Evolutionary conservation across 2,329 filamentous ascomycete genomes (phyloP).

Genomic region (Calonectria multiphialidica): DNA sequence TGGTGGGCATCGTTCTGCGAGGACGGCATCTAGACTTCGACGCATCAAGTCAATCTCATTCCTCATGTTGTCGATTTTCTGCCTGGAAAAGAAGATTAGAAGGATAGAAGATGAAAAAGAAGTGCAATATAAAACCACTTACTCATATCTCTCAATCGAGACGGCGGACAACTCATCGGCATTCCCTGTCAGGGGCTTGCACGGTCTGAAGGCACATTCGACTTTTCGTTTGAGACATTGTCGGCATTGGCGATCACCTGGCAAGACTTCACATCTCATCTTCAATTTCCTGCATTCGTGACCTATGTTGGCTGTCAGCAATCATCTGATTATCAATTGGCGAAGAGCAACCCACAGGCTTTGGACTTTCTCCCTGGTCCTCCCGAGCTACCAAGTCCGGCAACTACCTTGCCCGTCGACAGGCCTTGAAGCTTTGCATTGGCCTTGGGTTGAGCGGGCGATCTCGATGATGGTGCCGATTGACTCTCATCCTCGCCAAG

Average conservation of each 20-base stretch:
- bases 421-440: slow-evolving; percentile 11
- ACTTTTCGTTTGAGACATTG: slow-evolving; percentile 30
- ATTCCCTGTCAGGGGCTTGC: not conserved
- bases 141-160: slow-evolving; percentile 29
- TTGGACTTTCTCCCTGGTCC: slow-evolving; percentile 29
- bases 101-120: not conserved
- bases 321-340: not conserved
- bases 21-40: slow-evolving; percentile 34
- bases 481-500: not conserved
- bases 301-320: slow-evolving; percentile 1
- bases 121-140: not conserved
- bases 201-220: slow-evolving; percentile 26
- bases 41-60: slow-evolving; percentile 40
- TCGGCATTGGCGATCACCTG: slow-evolving; percentile 28
- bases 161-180: not conserved
- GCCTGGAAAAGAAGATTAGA: not conserved
- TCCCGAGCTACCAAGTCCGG: slow-evolving; percentile 3
- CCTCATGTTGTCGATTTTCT: slow-evolving; percentile 45
- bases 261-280: slow-evolving; percentile 31
- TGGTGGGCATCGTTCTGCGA: slow-evolving; percentile 19
- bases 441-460: not conserved
- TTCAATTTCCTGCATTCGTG: slow-evolving; percentile 30
- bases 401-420: slow-evolving; percentile 5
- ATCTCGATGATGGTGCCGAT: not conserved
- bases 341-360: slow-evolving; percentile 16